Evolutionary conservation across 371 early-diverging fungal genomes (phyloP).

Genomic region (Actinomortierella wolfii): DNA sequence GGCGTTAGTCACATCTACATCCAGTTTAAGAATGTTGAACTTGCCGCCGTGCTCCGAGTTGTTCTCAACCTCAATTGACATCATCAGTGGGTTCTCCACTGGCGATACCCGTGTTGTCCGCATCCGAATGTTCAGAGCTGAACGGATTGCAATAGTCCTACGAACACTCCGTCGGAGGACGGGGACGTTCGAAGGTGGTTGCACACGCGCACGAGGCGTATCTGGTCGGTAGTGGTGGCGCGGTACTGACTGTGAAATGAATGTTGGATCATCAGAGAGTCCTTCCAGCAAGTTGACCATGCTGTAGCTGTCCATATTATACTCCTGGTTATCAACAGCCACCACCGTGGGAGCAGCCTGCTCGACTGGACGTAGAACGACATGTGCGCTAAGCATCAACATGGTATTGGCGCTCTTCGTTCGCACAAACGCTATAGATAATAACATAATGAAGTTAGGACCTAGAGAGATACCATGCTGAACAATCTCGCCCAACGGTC

Average conservation of each 20-base stretch:
- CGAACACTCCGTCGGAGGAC: slow-evolving; percentile 53
- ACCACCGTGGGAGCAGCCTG: slow-evolving; percentile 24
- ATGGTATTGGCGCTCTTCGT: slow-evolving; percentile 50
- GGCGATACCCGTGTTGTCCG: slow-evolving; percentile 68
- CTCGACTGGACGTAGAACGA: slow-evolving; percentile 54
- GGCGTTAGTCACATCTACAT: slow-evolving; percentile 65
- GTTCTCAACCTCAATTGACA: slow-evolving; percentile 73
- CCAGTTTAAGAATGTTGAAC: slow-evolving; percentile 57
- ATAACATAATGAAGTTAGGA: no score
- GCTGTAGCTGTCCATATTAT: slow-evolving; percentile 61
- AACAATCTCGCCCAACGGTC: neutral
- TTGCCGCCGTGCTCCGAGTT: slow-evolving; percentile 59
- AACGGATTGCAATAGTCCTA: slow-evolving; percentile 55
- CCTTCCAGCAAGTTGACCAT: slow-evolving; percentile 65
- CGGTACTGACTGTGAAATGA: slow-evolving; percentile 28
- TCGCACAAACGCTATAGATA: slow-evolving; percentile 50
- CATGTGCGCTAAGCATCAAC: slow-evolving; percentile 54
- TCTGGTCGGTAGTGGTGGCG: slow-evolving; percentile 37
- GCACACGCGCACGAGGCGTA: slow-evolving; percentile 24
- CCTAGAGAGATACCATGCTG: no score
- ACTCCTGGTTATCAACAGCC: slow-evolving; percentile 50
- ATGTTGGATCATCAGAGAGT: slow-evolving; percentile 51
- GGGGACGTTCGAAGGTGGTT: slow-evolving; percentile 16
- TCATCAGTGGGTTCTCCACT: slow-evolving; percentile 68
- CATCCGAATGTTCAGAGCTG: slow-evolving; percentile 66